Conservation (phyloP, 225 moss, liverwort and hornwort species). For the Marchantia polymorpha region DNA sequence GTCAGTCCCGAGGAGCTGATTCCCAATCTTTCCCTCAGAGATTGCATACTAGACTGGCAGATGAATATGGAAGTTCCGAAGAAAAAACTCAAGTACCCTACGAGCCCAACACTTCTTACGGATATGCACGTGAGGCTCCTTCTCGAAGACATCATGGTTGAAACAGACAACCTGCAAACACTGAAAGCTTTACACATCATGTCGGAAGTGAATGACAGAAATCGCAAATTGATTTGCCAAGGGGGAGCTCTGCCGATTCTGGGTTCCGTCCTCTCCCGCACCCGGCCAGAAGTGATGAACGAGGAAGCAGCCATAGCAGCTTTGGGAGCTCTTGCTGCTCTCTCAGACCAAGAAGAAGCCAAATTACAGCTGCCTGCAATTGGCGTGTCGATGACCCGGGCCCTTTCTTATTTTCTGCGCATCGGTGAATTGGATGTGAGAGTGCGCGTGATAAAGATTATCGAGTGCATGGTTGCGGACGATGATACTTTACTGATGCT, state of each 20-base stretch:
- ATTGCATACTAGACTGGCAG: slow-evolving; percentile 63
- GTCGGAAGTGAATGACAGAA: slow-evolving; percentile 38
- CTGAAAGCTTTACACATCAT: slow-evolving; percentile 16
- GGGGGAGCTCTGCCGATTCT: slow-evolving; percentile 47
- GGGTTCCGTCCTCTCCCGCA: slow-evolving; percentile 5
- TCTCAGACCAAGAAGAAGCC: slow-evolving; percentile 41
- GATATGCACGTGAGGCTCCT: slow-evolving; percentile 20
- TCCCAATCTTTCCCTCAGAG: slow-evolving; percentile 63
- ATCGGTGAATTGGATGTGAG: slow-evolving; percentile 24
- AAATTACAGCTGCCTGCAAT: slow-evolving; percentile 24
- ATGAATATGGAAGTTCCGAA: slow-evolving; percentile 32
- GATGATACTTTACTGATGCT: slow-evolving; percentile 24
- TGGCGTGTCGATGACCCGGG: slow-evolving; percentile 16
- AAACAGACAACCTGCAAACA: not conserved
- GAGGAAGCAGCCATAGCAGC: slow-evolving; percentile 21
- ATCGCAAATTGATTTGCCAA: slow-evolving; percentile 47
- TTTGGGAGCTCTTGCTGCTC: slow-evolving; percentile 54
- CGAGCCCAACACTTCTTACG: not conserved
- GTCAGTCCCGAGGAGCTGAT: slow-evolving; percentile 42
- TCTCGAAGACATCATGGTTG: slow-evolving; percentile 29
- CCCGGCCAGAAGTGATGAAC: not conserved
- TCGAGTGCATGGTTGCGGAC: slow-evolving; percentile 37
- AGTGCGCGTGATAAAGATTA: slow-evolving; percentile 19
- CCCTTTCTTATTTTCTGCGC: slow-evolving; percentile 25
- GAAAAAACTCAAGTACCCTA: slow-evolving; percentile 8